Evolutionary conservation across 2,329 filamentous ascomycete species (phyloP), one percentile per base, ranked within the genome.

Genomic region (Mycocentrospora acerina): DNA sequence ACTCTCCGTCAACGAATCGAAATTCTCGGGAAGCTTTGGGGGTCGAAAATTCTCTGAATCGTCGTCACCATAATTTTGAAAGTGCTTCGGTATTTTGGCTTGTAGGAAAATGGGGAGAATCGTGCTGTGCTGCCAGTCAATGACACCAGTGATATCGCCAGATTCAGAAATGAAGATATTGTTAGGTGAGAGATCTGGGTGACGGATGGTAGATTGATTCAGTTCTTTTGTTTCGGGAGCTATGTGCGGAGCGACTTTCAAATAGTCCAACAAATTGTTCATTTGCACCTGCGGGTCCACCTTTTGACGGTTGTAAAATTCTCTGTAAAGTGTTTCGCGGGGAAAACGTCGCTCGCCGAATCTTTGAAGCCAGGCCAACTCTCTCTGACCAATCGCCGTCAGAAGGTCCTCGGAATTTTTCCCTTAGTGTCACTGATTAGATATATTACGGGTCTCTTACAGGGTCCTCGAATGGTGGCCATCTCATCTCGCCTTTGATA

Each of bases 1-100:
- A 27, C 32, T 35, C 19, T 43, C 35, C 26, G 29, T 36, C 34
- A 58, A 31, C 4, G 24, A 25, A 8, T 48, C 35, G 34, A 55
- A 51, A 29, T 50, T 46, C 30, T 35, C 15, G 13, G 54, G 48
- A 15, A 58, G 46, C 16, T 28, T 18, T n/a, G 54, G 54, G 29
- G 14, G 33, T 35, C 19, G 37, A 22, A 51, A 35, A 29, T 32
- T 40, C 42, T 41, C 42, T 25, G 48, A 55, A 40, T 38, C 45
- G 28, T 32, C 41, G 32, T 63, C 62, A 18, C 59, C 54, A 44
- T 66, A 69, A 37, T 71, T 71, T 42, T 69, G 56, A 26, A 71
- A 60, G 36, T 53, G 42, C 11, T 50, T 46, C 7, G 67, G 68
- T 30, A 71, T 66, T 1, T 60, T 59, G 28, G 59, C 50, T 24